phyloP scores from a whole-genome alignment of 305 asterid genomes.

The Ilex paraguariensis region DNA sequence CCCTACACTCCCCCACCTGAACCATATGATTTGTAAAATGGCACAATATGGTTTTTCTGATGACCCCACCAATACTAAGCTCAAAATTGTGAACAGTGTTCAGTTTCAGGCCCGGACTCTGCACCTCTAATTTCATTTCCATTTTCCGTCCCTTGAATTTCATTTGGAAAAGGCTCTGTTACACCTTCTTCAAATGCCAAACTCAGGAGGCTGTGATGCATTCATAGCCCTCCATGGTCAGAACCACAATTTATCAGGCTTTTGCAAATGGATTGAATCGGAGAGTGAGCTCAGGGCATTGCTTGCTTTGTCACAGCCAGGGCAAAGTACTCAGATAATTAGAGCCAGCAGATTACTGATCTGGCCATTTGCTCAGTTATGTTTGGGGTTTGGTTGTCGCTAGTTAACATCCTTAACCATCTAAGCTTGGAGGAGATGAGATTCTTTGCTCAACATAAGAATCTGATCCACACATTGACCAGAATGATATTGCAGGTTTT shows the following conservation, averaged over 20 bases:
- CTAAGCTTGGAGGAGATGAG: constrained; percentile 71
- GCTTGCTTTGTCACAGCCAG: constrained; percentile 81
- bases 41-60: constrained; percentile 8
- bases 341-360: constrained; percentile 81
- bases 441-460: constrained; percentile 86
- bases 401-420: constrained; percentile 43
- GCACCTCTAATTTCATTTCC: constrained; percentile 79
- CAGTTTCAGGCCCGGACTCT: constrained; percentile 33
- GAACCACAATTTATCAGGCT: constrained; percentile 53
- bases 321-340: constrained; percentile 59
- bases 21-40: constrained; percentile 22
- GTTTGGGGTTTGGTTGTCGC: constrained; percentile 61
- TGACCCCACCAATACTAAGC: constrained; percentile 43
- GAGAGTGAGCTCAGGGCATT: constrained; percentile 96
- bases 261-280: constrained; percentile 84
- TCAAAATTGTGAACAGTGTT: constrained; percentile 60
- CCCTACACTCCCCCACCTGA: constrained; percentile 84
- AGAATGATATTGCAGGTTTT: constrained; percentile 28
- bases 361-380: constrained; percentile 68
- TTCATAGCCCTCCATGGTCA: constrained; percentile 70
- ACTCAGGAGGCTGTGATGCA: constrained; percentile 72
- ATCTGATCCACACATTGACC: constrained; percentile 64
- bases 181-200: constrained; percentile 72
- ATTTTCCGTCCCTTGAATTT: constrained; percentile 59
- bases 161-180: constrained; percentile 58